Percentiles rank a stretch among this genome's conserved stretches.
These are phyloP conservation scores for Nakaseomyces nivariensis DNA, from an alignment of 1,139 yeast genomes.

Conservation along the genomic window DNA sequence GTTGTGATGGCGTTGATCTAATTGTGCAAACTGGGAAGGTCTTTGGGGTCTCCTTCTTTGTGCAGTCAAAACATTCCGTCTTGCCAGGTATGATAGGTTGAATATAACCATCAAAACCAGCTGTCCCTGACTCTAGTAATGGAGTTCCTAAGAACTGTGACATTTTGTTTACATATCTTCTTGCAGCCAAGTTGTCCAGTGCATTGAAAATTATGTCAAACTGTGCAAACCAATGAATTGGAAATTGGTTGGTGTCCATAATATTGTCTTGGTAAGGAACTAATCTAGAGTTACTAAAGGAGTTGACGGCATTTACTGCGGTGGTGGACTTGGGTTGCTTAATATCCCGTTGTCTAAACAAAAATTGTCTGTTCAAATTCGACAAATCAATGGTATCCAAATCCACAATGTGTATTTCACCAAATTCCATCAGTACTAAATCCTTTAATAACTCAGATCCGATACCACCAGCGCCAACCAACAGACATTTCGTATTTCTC, in stretches of 20 bases:
- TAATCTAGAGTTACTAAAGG: slow-evolving; percentile 63
- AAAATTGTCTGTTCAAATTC: slow-evolving; percentile 85
- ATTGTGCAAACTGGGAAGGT: slow-evolving; percentile 95
- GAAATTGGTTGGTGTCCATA: slow-evolving; percentile 64
- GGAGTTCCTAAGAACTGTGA: slow-evolving; percentile 66
- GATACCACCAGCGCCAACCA: slow-evolving; percentile 99
- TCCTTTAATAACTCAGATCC: slow-evolving; percentile 93
- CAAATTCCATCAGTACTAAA: slow-evolving; percentile 71
- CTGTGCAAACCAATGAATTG: slow-evolving; percentile 70
- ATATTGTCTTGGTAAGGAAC: slow-evolving; percentile 83
- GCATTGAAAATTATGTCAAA: slow-evolving; percentile 83
- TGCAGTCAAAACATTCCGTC: slow-evolving; percentile 92
- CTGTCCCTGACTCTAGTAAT: slow-evolving; percentile 87
- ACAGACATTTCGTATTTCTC: slow-evolving; percentile 48
- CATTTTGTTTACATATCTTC: slow-evolving; percentile 80
- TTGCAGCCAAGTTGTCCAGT: slow-evolving; percentile 84
- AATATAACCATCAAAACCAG: slow-evolving; percentile 88
- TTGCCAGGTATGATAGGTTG: slow-evolving; percentile 78
- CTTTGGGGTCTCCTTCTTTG: slow-evolving; percentile 77
- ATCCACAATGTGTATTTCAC: slow-evolving; percentile 86
- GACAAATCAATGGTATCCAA: slow-evolving; percentile 88
- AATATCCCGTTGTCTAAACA: slow-evolving; percentile 79
- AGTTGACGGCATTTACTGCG: slow-evolving; percentile 71
- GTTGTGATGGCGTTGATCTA: slow-evolving; percentile 91
- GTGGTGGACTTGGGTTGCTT: slow-evolving; percentile 76